These are phyloP conservation scores for Epichloe typhina DNA, from an alignment of 2,329 filamentous ascomycete genomes.

Conservation along the genomic window DNA sequence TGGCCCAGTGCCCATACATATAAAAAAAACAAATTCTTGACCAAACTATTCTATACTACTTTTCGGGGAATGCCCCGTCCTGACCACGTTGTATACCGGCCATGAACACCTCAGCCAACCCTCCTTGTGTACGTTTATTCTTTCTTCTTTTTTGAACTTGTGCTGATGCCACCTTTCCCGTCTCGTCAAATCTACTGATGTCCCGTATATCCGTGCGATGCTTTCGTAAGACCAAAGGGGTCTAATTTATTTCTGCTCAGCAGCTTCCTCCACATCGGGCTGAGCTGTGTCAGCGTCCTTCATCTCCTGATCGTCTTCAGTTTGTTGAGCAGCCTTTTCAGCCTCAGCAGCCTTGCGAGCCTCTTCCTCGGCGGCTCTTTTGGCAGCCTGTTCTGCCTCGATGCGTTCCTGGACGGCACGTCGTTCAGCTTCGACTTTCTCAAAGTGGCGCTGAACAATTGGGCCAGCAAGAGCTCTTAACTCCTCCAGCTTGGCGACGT, in stretches of 20 bases:
- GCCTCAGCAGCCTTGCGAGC: conserved; percentile 39
- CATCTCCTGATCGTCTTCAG: conserved; percentile 47
- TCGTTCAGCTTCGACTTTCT: conserved; percentile 82
- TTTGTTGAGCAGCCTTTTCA: conserved; percentile 34
- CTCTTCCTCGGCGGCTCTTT: conserved; percentile 49
- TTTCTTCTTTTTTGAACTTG: background rate
- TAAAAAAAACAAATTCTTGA: background rate
- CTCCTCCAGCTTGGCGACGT: conserved; percentile 91
- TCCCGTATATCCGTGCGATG: conserved; percentile 3
- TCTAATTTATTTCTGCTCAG: conserved; percentile 21
- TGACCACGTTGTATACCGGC: background rate
- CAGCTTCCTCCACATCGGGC: conserved; percentile 35
- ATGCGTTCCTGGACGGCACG: conserved; percentile 62
- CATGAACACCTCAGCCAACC: background rate
- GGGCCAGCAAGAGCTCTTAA: conserved; percentile 83
- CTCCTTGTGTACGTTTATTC: background rate
- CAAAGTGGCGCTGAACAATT: conserved; percentile 86
- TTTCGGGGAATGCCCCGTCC: background rate
- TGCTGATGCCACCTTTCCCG: background rate
- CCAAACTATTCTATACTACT: conserved; percentile 1
- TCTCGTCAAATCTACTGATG: conserved; percentile 9
- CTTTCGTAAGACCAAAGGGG: background rate
- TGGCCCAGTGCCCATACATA: too few species aligned
- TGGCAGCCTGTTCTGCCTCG: conserved; percentile 66
- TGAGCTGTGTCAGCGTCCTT: conserved; percentile 44